These are phyloP conservation scores for Poa pratensis DNA, from an alignment of 176 grass and related monocot genomes.

Conservation along the genomic window DNA sequence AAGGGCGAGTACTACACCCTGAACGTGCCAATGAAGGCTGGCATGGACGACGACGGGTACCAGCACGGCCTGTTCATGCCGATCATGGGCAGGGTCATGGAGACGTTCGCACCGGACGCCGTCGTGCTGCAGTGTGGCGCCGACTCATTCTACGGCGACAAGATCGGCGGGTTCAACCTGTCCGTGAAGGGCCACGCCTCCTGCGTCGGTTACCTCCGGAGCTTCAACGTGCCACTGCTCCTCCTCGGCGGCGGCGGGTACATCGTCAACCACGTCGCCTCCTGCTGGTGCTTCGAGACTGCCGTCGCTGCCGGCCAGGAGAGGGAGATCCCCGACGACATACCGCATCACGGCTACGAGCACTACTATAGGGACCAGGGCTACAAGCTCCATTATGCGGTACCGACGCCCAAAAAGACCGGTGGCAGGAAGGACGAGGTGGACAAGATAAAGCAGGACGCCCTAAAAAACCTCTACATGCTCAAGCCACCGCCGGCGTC, in stretches of 20 bases:
- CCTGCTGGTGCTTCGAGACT: constrained; percentile 81
- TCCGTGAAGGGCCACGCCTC: constrained; percentile 58
- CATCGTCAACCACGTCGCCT: constrained; percentile 75
- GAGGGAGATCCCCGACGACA: constrained; percentile 48
- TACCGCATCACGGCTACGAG: constrained; percentile 24
- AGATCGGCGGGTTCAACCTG: constrained; percentile 57
- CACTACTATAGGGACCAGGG: constrained; percentile 8
- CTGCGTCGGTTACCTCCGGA: constrained; percentile 18
- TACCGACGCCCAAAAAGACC: constrained; percentile 14
- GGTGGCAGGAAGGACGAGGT: neutral
- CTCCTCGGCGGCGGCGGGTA: constrained; percentile 88
- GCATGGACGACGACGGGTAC: constrained; percentile 61
- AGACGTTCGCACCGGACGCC: constrained; percentile 29
- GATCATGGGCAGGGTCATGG: neutral
- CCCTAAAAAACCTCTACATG: constrained; percentile 42
- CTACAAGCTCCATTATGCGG: constrained; percentile 39
- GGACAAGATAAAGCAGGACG: neutral
- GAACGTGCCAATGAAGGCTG: constrained; percentile 61
- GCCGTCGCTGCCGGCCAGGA: constrained; percentile 41
- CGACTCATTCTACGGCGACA: constrained; percentile 57
- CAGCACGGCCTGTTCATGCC: neutral
- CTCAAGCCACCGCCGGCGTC: constrained; percentile 37
- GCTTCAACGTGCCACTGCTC: constrained; percentile 51
- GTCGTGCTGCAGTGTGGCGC: constrained; percentile 50
- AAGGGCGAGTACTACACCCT: constrained; percentile 45